Evolutionary conservation across 2,329 filamentous ascomycete species (phyloP).

Genomic region (Rhytidhysteron rufulum): DNA sequence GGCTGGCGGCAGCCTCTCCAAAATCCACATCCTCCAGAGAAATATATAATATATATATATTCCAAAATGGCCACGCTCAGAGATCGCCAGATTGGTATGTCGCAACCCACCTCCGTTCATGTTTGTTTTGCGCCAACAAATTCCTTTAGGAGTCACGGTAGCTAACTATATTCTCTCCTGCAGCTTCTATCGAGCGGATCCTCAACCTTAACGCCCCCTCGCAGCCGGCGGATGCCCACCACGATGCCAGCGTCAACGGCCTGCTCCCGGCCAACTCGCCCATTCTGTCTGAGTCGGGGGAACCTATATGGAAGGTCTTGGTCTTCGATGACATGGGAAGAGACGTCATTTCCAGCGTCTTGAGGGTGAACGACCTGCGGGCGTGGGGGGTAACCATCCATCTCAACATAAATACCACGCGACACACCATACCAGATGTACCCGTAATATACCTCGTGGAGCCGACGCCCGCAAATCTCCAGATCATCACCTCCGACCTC

Average conservation of each 20-base stretch:
- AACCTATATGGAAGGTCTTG: constrained; percentile 95
- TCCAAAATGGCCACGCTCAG: constrained; percentile 59
- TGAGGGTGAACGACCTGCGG: constrained; percentile 88
- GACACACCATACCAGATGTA: constrained; percentile 92
- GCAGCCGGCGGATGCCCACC: constrained; percentile 51
- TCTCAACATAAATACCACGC: constrained; percentile 67
- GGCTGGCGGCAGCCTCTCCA: constrained; percentile 28
- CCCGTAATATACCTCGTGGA: constrained; percentile 96
- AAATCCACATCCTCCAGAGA: too few species aligned
- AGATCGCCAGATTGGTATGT: constrained; percentile 68
- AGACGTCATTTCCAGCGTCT: constrained; percentile 94
- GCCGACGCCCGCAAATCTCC: constrained; percentile 74
- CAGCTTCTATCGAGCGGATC: constrained; percentile 90
- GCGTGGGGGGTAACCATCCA: constrained; percentile 70
- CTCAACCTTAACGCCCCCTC: constrained; percentile 83
- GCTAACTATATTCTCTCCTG: constrained; percentile 12
- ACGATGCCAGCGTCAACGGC: constrained; percentile 61
- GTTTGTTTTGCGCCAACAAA: too few species aligned
- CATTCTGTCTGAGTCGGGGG: constrained; percentile 79
- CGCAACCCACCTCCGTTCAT: background rate
- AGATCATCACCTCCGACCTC: constrained; percentile 79
- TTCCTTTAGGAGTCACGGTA: too few species aligned
- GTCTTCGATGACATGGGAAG: constrained; percentile 90
- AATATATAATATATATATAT: too few species aligned
- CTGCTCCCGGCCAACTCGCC: constrained; percentile 67